Percentiles rank a stretch among this genome's conserved stretches.
These are phyloP conservation scores for Wallacemonas sp. DNA, from an alignment of 208 protist genomes.

Conservation along the genomic window DNA sequence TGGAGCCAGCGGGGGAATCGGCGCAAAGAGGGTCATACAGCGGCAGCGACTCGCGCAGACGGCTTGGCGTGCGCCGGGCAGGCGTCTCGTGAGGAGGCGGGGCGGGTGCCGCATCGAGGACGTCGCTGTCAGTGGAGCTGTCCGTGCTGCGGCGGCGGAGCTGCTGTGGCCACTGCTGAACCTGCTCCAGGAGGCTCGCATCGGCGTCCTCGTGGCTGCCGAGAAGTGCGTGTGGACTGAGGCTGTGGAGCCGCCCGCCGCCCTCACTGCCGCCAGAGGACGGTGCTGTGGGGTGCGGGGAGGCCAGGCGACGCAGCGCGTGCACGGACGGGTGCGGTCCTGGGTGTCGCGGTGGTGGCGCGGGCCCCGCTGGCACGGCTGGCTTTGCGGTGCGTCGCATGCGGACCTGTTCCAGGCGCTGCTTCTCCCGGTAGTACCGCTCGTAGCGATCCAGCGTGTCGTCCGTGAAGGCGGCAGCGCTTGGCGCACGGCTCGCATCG, in stretches of 20 bases:
- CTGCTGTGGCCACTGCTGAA: slow-evolving; percentile 13
- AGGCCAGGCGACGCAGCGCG: not conserved
- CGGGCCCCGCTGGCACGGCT: too few species aligned
- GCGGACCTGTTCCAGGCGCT: not conserved
- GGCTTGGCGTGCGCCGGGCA: not conserved
- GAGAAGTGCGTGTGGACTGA: not conserved
- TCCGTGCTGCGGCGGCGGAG: not conserved
- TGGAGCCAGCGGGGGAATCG: not conserved
- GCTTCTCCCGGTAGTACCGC: not conserved
- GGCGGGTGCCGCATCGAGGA: too few species aligned
- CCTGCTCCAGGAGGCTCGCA: slow-evolving; percentile 10
- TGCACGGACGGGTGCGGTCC: slow-evolving; percentile 10
- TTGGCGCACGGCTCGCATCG: too few species aligned
- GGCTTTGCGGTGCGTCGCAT: not conserved
- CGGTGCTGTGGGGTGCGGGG: slow-evolving; percentile 3
- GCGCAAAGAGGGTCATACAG: slow-evolving; percentile 2
- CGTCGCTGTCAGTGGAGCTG: slow-evolving; percentile 15
- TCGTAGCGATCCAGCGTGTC: slow-evolving; percentile 5
- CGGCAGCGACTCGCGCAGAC: not conserved
- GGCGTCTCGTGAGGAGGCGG: too few species aligned
- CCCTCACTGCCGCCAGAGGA: not conserved
- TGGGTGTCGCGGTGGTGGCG: not conserved
- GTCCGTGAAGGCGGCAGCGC: not conserved
- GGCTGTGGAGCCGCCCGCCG: not conserved
- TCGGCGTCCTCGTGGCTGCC: not conserved